Evolutionary conservation across 805 yeast genomes (phyloP).

Genomic region (Starmerella davenportii): DNA sequence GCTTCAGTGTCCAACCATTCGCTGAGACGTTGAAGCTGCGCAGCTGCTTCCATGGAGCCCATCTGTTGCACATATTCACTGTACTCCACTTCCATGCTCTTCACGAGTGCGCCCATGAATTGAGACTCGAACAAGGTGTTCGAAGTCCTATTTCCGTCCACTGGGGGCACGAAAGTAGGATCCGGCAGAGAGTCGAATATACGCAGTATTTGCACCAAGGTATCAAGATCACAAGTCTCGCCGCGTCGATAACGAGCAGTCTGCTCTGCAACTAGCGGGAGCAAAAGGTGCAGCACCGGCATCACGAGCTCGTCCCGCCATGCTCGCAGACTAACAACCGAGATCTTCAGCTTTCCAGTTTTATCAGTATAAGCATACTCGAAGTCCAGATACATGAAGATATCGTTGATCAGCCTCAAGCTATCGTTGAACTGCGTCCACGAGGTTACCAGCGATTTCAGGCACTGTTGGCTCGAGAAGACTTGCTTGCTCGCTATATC

Average conservation of each 20-base stretch:
- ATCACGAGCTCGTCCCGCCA: neutral
- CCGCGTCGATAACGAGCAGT: neutral
- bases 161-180: neutral
- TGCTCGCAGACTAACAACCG: too few relatives aligned
- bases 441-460: constrained; percentile 3
- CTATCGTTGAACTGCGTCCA: constrained; percentile 13
- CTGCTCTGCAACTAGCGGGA: neutral
- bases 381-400: constrained; percentile 17
- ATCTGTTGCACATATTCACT: neutral
- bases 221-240: neutral
- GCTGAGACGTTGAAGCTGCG: neutral
- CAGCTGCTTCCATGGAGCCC: neutral
- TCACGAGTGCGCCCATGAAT: neutral
- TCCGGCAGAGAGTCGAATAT: neutral
- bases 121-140: neutral
- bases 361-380: neutral
- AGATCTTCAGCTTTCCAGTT: neutral
- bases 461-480: neutral
- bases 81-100: neutral
- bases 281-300: neutral
- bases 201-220: neutral
- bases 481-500: neutral
- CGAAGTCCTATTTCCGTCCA: neutral
- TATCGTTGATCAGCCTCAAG: constrained; percentile 11
- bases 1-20: neutral